Evolutionary conservation across 2,329 filamentous ascomycete species (phyloP), one percentile per base, ranked within the genome.

Genomic region (Biscogniauxia mediterranea): DNA sequence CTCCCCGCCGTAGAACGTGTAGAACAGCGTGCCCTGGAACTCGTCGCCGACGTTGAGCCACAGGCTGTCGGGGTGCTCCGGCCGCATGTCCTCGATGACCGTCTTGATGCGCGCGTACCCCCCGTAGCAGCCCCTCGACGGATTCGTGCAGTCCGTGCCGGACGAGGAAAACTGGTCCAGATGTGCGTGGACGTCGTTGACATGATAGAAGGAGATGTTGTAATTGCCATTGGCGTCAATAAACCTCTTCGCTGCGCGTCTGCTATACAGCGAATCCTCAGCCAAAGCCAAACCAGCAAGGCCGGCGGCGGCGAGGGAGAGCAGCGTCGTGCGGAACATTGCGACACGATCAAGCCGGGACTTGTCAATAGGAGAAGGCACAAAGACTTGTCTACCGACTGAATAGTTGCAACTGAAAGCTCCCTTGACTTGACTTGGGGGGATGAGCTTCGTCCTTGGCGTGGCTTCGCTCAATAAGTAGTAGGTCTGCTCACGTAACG

Each of bases 141-240:
- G 81, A 25, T 79, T 74, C 0, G 79, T 82, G 76, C 87, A 89
- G 74, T 89, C 85, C 11, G 84, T 83, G 58, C 87, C 87, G 0
- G 84, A 84, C 15, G 81, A 80, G 26, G 81, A 78, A 74, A 85
- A 89, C 72, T 89, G 75, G 70, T 89, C 86, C 19, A 89, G 77
- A 70, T 89, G 87, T 15, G 87, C 82, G 71, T 89, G 87, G 15
- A 89, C 85, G 70, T 89, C 87, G 69, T 89, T 89, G 78, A 89
- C 81, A 72, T 89, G 87, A 75, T 88, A 89, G 76, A 89, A 88
- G 6, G 86, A 84, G 60, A 85, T 80, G 69, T 85, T 85, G 70
- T 80, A 84, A 66, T 85, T 78, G 42, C 81, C 82, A 3, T 77
- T 70, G 23, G 73, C 72, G 65, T 84, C 79, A 54, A 82, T 73